Base-by-base conservation (phyloP, 768 basidiomycete species). In the Imleria badia region DNA sequence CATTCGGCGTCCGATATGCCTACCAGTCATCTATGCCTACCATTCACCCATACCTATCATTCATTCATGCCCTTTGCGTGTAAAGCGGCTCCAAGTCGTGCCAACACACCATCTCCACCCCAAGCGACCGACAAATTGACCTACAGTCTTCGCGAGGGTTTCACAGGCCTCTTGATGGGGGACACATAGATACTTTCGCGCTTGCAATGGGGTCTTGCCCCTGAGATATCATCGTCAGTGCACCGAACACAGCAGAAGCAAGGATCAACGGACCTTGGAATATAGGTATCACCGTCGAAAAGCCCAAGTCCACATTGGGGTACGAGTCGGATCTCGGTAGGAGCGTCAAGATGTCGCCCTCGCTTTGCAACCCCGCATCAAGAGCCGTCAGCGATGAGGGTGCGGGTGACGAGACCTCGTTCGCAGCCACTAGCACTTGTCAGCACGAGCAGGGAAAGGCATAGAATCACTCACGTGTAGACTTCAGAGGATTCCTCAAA, bases 121-220 rank as follows among this genome's bases (percentile, higher is more conserved):
- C 50, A 42, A 36, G 19, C 39, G n/a, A 20, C 38, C 11, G 19
- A 15, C 12, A 44, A 38, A 3, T 14, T 43, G 26, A 40, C 40
- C 52, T 65, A 66, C 43, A 66, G 39, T 20, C 63, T 60, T 39
- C 52, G 58, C 39, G 65, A 56, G 35, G 64, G 64, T 41, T 60
- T 64, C 19, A 48, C 31, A 9, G 5, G 17, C 2, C 22, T 43
- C 39, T 33, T 54, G 20, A 30, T 14, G 2, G 55, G 58, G 14
- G 56, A 44, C 38, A 47, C 33, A n/a, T 55, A 64, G 34, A 54
- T 36, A 23, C 45, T 57, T 20, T 50, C 49, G 36, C 45, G 52
- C 40, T 56, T 29, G 30, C 14, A 39, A 23, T 31, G 38, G 3
- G 33, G 42, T 23, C 30, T 26, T n/a, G 51, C 31, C 31, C 3